phyloP scores from a whole-genome alignment of 306 rosid species.

The Vigna mungo region DNA sequence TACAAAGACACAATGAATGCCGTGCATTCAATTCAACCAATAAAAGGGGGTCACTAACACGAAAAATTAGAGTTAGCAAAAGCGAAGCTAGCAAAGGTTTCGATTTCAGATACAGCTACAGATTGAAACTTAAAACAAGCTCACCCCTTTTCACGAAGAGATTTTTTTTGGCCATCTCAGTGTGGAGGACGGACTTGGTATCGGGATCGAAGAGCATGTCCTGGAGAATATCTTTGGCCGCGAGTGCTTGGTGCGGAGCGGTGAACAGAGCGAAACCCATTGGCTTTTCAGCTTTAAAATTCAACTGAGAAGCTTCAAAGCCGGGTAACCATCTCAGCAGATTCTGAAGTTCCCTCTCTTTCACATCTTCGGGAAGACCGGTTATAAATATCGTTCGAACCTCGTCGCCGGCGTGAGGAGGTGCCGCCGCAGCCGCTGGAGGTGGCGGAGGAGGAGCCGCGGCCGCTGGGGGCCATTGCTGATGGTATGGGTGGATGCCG shows the following conservation, averaged over 20 bases:
- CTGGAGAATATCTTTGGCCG: constrained; percentile 92
- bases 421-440: constrained; percentile 47
- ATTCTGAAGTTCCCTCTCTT: constrained; percentile 89
- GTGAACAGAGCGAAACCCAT: constrained; percentile 96
- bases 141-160: constrained; percentile 82
- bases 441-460: constrained; percentile 75
- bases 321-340: constrained; percentile 94
- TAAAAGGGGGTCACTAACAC: not conserved
- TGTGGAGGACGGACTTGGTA: constrained; percentile 86
- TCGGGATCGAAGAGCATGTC: constrained; percentile 92
- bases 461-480: constrained; percentile 82
- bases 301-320: constrained; percentile 93
- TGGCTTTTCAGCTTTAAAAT: constrained; percentile 94
- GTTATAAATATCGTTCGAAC: constrained; percentile 91
- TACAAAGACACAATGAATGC: constrained; percentile 30
- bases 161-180: constrained; percentile 99
- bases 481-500: constrained; percentile 95
- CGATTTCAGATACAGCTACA: not conserved
- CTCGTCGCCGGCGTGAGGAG: constrained; percentile 70
- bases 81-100: not conserved
- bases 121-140: not conserved
- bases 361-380: constrained; percentile 95
- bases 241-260: constrained; percentile 73
- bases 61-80: not conserved
- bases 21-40: too few species aligned